Evolutionary conservation across 192 early-diverging fungal genomes (phyloP).

Genomic region (Podila epigama): DNA sequence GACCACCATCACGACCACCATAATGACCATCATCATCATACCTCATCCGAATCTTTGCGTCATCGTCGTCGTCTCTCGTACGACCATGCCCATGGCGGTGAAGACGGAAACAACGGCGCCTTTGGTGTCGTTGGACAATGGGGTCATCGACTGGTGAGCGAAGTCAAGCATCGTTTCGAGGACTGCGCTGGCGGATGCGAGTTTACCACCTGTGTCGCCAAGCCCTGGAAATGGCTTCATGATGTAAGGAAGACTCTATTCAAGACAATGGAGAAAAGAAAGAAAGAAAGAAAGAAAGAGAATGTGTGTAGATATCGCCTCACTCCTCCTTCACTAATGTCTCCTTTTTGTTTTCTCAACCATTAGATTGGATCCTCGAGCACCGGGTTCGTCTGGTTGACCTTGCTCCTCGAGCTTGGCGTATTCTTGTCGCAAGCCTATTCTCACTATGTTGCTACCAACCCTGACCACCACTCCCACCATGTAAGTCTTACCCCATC

Average conservation of each 20-base stretch:
- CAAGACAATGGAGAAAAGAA: no score
- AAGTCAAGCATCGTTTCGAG: slow-evolving; percentile 8
- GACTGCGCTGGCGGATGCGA: slow-evolving; percentile 10
- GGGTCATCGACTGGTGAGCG: not conserved
- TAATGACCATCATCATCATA: not conserved
- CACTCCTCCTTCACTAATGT: not conserved
- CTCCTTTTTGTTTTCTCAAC: not conserved
- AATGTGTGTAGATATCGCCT: not conserved
- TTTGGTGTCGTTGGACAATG: not conserved
- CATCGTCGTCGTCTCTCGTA: not conserved
- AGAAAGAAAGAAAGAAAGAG: no score
- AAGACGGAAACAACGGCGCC: not conserved
- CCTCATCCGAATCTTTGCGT: not conserved
- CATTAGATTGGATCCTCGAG: slow-evolving; percentile 17
- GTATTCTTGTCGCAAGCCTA: slow-evolving; percentile 17
- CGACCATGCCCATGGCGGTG: not conserved
- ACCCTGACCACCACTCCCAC: slow-evolving; percentile 2
- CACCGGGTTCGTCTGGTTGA: slow-evolving; percentile 28
- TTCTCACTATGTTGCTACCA: not conserved
- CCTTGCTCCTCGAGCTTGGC: slow-evolving; percentile 12
- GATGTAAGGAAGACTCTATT: not conserved
- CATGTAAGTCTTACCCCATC: not conserved
- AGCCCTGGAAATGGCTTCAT: slow-evolving; percentile 12
- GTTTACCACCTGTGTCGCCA: slow-evolving; percentile 5
- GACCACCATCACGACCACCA: no score